Percentiles rank a stretch among this genome's conserved stretches.
These are phyloP conservation scores for Chlamydomonas sp. DNA, from an alignment of 139 green algal genomes.

Conservation along the genomic window DNA sequence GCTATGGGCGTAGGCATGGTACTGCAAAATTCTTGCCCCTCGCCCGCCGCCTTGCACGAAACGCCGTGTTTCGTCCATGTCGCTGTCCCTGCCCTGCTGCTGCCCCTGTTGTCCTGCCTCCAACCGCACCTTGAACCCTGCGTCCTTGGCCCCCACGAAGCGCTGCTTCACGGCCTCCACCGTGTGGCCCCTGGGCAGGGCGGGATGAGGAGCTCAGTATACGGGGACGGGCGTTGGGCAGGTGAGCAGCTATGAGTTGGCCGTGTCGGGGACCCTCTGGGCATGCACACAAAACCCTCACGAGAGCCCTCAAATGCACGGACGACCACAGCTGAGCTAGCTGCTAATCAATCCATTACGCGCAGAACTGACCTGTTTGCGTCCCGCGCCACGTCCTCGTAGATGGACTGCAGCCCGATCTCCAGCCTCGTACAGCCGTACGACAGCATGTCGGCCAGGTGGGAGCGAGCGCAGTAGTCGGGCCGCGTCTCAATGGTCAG, in stretches of 20 bases:
- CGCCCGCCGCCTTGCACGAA: too few relatives aligned
- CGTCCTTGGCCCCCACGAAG: constrained; percentile 94
- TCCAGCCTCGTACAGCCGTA: constrained; percentile 96
- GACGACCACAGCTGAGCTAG: too few relatives aligned
- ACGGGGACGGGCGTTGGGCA: too few relatives aligned
- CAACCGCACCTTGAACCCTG: constrained; percentile 87
- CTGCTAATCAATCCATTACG: background rate
- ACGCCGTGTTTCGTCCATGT: too few relatives aligned
- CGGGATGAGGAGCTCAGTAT: background rate
- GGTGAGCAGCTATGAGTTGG: too few relatives aligned
- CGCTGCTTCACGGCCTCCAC: constrained; percentile 89
- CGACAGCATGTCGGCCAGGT: constrained; percentile 85
- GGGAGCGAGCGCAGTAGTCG: constrained; percentile 88
- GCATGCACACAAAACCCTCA: too few relatives aligned
- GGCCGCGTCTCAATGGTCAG: constrained; percentile 98
- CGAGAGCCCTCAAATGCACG: too few relatives aligned
- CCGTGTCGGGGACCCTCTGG: too few relatives aligned
- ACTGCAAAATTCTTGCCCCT: too few relatives aligned
- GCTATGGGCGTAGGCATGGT: too few relatives aligned
- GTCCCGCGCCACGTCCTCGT: constrained; percentile 97
- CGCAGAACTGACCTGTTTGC: constrained; percentile 84
- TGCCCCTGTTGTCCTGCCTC: background rate
- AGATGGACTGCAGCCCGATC: constrained; percentile 94
- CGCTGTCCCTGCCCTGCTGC: background rate
- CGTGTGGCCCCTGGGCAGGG: constrained; percentile 52